Conservation (phyloP, 768 basidiomycete species). For the Leucocoprinus sp. region DNA sequence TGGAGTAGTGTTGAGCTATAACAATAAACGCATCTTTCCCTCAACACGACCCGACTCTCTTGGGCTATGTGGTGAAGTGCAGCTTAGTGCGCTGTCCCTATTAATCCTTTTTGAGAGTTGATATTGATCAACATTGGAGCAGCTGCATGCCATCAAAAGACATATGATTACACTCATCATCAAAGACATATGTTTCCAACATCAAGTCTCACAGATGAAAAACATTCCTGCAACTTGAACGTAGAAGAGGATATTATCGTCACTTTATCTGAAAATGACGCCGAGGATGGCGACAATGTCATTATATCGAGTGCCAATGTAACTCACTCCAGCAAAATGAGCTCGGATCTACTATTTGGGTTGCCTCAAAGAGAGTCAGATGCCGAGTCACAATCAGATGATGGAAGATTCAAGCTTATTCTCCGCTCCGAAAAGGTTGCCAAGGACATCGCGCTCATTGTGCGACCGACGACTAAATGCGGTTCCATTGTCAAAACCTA, state of each 20-base stretch:
- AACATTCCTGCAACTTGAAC: conserved; percentile 9
- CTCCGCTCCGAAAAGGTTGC: conserved; percentile 47
- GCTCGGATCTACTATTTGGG: too few species aligned
- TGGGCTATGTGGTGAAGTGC: conserved; percentile 59
- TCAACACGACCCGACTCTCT: conserved; percentile 62
- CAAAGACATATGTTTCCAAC: conserved; percentile 15
- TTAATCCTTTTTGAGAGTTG: background rate
- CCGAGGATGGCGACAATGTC: conserved; percentile 11
- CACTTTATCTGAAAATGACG: conserved; percentile 20
- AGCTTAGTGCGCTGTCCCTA: conserved; percentile 41
- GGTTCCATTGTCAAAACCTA: conserved; percentile 70
- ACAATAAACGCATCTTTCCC: conserved; percentile 57
- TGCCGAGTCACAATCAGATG: conserved; percentile 35
- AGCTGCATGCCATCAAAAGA: conserved; percentile 62
- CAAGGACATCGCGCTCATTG: conserved; percentile 55
- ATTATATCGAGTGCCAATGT: background rate
- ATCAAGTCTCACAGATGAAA: conserved; percentile 3
- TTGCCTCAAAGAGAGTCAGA: conserved; percentile 24
- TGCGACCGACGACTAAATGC: conserved; percentile 69
- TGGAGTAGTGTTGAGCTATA: conserved; percentile 52
- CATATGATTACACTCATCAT: conserved; percentile 54
- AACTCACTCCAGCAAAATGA: too few species aligned
- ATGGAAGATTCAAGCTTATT: conserved; percentile 56
- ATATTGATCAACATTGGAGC: conserved; percentile 1
- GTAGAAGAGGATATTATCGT: conserved; percentile 16